These are phyloP conservation scores for Gymnopilus junonius DNA, from an alignment of 768 basidiomycete genomes.

Conservation along the genomic window DNA sequence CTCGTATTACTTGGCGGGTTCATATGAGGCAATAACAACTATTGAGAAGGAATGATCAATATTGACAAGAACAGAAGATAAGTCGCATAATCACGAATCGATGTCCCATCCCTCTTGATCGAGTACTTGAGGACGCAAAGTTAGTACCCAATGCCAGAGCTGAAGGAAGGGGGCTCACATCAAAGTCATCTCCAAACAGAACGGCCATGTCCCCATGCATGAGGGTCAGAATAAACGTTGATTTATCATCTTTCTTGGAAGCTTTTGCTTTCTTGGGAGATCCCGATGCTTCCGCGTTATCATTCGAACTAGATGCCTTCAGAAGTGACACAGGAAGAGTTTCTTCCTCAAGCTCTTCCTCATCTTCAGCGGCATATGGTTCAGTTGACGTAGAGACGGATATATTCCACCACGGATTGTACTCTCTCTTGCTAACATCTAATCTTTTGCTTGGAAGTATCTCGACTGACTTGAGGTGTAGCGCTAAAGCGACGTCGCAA, in stretches of 20 bases:
- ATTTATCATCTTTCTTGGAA: slow-evolving; percentile 12
- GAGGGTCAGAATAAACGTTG: slow-evolving; percentile 35
- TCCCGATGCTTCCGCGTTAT: not conserved
- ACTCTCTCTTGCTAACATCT: not conserved
- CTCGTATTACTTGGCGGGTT: not conserved
- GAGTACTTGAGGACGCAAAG: slow-evolving; percentile 37
- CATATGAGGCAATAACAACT: not conserved
- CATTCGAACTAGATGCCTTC: not conserved
- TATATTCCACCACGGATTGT: not conserved
- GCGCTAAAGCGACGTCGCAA: slow-evolving; percentile 37
- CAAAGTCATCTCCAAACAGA: slow-evolving; percentile 44
- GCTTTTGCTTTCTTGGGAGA: slow-evolving; percentile 7
- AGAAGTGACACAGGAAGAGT: not conserved
- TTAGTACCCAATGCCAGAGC: slow-evolving; percentile 10
- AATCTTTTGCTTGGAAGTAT: not conserved
- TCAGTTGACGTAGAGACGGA: not conserved
- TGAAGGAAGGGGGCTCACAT: slow-evolving; percentile 33
- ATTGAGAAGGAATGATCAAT: not conserved
- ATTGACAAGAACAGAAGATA: not conserved
- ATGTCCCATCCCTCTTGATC: slow-evolving; percentile 45
- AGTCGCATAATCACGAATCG: slow-evolving; percentile 35
- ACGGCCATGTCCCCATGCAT: slow-evolving; percentile 49
- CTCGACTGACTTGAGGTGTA: slow-evolving; percentile 23
- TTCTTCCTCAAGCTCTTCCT: slow-evolving; percentile 4
- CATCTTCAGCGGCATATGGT: not conserved